Evolutionary conservation across 164 flowering plant genomes (phyloP).

Genomic region (Aristolochia fimbriata): DNA sequence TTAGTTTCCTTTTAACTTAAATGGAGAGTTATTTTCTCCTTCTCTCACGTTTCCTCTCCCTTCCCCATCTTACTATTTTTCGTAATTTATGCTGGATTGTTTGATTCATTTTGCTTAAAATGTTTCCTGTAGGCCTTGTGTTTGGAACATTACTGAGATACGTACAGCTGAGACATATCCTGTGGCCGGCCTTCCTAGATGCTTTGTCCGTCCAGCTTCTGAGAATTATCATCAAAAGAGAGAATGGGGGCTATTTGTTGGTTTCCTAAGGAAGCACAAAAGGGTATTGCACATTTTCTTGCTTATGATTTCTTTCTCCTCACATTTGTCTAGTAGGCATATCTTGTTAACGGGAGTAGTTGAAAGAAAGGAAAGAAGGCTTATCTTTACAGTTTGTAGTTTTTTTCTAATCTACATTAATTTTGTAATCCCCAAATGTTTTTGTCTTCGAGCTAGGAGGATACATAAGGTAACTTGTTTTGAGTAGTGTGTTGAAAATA

Average conservation of each 20-base stretch:
- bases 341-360: no score
- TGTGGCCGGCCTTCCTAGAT: slow-evolving; percentile 13
- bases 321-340: not conserved
- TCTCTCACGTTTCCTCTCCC: not conserved
- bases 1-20: not conserved
- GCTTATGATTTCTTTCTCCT: not conserved
- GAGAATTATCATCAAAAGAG: slow-evolving; percentile 14
- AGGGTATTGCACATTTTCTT: slow-evolving; percentile 11
- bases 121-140: not conserved
- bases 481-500: no score
- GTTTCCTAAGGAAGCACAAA: slow-evolving; percentile 14
- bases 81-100: not conserved
- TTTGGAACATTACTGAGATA: slow-evolving; percentile 14
- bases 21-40: not conserved
- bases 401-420: not conserved
- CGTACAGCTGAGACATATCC: slow-evolving; percentile 2
- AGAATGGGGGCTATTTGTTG: slow-evolving; percentile 23
- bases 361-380: not conserved
- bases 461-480: not conserved
- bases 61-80: not conserved
- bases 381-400: not conserved
- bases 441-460: not conserved
- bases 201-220: slow-evolving; percentile 10
- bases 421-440: not conserved
- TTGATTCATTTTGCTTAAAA: not conserved